Percentiles rank a stretch among this genome's conserved stretches.
Conservation (phyloP, 73 alveolate genomes). For the Paramecium sexaurelia region DNA sequence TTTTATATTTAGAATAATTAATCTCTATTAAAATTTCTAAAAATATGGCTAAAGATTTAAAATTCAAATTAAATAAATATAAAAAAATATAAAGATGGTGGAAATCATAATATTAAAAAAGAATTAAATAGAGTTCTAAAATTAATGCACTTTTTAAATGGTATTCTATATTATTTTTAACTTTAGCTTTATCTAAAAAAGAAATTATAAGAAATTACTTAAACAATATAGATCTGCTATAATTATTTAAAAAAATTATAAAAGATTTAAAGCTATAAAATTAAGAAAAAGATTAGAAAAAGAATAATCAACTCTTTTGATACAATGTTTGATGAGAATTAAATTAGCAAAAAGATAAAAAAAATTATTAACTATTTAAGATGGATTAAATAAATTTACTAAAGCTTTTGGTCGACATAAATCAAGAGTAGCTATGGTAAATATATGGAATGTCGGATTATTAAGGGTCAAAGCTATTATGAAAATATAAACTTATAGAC, state of each 20-base stretch:
- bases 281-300: neutral
- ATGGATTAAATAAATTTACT: neutral
- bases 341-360: neutral
- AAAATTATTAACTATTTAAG: neutral
- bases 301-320: neutral
- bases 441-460: neutral
- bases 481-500: constrained; percentile 8
- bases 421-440: neutral
- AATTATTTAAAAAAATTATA: neutral
- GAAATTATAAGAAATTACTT: neutral
- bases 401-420: neutral
- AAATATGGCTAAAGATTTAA: neutral
- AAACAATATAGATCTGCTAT: neutral
- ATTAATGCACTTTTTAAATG: neutral
- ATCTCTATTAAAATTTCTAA: neutral
- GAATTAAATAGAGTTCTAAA: neutral
- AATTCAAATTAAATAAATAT: neutral
- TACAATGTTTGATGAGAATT: neutral
- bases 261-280: neutral
- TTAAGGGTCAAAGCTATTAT: neutral
- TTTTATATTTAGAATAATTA: constrained; percentile 31
- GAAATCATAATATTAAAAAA: constrained; percentile 9
- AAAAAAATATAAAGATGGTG: constrained; percentile 39
- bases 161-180: neutral
- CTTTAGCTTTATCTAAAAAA: neutral